Conservation (phyloP, 805 yeast genomes). For the Yamadazyma endophytica region DNA sequence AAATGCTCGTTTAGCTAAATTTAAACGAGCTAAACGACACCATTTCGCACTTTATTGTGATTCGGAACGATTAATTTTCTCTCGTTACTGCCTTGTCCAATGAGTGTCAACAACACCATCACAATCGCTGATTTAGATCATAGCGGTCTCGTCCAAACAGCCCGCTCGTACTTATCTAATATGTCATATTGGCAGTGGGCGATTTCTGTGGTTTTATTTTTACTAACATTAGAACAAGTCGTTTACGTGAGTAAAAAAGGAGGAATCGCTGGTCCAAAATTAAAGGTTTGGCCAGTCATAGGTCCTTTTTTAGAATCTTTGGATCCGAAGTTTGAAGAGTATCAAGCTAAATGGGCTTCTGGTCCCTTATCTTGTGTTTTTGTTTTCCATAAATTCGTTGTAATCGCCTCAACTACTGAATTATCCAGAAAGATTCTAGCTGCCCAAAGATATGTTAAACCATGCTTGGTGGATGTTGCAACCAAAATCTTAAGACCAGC, state of each 20-base stretch:
- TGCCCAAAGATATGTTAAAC: slow-evolving; percentile 86
- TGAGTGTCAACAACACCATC: slow-evolving; percentile 1
- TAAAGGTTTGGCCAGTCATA: slow-evolving; percentile 89
- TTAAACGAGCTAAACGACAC: too few relatives aligned
- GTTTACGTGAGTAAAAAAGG: slow-evolving; percentile 80
- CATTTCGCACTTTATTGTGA: too few relatives aligned
- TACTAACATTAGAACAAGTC: slow-evolving; percentile 68
- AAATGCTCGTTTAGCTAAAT: too few relatives aligned
- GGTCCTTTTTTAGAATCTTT: slow-evolving; percentile 94
- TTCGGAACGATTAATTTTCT: too few relatives aligned
- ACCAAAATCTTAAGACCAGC: slow-evolving; percentile 88
- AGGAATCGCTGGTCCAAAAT: slow-evolving; percentile 81
- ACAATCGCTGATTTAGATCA: background rate
- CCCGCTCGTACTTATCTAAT: background rate
- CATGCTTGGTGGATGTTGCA: slow-evolving; percentile 98
- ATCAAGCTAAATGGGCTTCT: slow-evolving; percentile 87
- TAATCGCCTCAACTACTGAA: slow-evolving; percentile 86
- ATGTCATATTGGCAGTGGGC: slow-evolving; percentile 37
- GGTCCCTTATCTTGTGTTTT: slow-evolving; percentile 96
- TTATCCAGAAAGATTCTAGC: slow-evolving; percentile 81
- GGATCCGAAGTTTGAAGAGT: slow-evolving; percentile 94
- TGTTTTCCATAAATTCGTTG: slow-evolving; percentile 96
- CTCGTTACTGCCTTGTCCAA: background rate
- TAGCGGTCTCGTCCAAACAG: background rate
- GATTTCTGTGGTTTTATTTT: slow-evolving; percentile 43